These are phyloP conservation scores for Alternaria incomplexa DNA, from an alignment of 2,329 filamentous ascomycete species.

Conservation along the genomic window DNA sequence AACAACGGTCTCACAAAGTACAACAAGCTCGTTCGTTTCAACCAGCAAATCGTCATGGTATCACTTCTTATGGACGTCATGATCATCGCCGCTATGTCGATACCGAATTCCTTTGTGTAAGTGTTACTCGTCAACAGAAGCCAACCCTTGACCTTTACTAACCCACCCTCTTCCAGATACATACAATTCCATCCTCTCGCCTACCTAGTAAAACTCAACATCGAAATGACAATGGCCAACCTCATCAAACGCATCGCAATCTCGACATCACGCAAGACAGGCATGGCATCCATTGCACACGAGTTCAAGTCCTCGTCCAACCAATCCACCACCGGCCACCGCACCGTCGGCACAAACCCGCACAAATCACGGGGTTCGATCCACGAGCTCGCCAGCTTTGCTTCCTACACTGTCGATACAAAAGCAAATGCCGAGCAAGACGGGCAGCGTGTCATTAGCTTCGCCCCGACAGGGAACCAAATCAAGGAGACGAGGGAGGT, in stretches of 20 bases:
- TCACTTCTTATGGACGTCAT: slow-evolving; percentile 60
- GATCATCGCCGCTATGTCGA: slow-evolving; percentile 56
- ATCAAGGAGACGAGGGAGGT: slow-evolving; percentile 43
- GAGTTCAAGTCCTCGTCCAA: slow-evolving; percentile 41
- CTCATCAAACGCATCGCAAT: slow-evolving; percentile 53
- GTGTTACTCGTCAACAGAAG: background rate
- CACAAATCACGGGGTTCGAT: slow-evolving; percentile 16
- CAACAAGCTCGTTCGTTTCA: slow-evolving; percentile 57
- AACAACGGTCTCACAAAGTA: slow-evolving; percentile 60
- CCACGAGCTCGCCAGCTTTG: slow-evolving; percentile 35
- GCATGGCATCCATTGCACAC: slow-evolving; percentile 32
- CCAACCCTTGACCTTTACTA: background rate
- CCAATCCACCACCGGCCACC: slow-evolving; percentile 24
- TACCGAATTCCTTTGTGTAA: slow-evolving; percentile 55
- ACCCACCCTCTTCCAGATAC: slow-evolving; percentile 41
- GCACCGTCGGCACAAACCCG: slow-evolving; percentile 1
- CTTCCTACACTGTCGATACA: slow-evolving; percentile 23
- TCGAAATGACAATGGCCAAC: slow-evolving; percentile 61
- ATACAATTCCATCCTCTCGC: slow-evolving; percentile 59
- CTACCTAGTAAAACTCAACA: slow-evolving; percentile 58
- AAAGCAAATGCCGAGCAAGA: slow-evolving; percentile 5
- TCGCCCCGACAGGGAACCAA: slow-evolving; percentile 33
- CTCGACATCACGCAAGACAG: slow-evolving; percentile 36
- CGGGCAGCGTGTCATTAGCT: slow-evolving; percentile 21
- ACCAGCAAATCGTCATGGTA: slow-evolving; percentile 57